Conservation (phyloP, 768 basidiomycete genomes). For the Suillus discolor region DNA sequence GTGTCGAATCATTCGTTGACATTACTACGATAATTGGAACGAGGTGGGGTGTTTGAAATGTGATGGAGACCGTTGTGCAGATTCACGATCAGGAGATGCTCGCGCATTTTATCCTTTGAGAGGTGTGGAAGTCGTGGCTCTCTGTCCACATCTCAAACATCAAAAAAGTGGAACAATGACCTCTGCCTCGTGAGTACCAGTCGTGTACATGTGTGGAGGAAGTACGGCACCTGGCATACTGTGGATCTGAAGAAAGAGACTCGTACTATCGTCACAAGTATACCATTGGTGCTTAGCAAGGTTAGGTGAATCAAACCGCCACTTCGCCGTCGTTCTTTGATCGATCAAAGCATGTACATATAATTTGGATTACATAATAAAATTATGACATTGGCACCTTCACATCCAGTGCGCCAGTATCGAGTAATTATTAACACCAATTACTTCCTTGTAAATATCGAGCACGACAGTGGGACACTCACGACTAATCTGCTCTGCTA, state of each 20-base stretch:
- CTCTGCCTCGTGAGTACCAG: neutral
- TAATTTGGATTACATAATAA: neutral
- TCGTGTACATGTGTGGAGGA: neutral
- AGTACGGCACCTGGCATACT: neutral
- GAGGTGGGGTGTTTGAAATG: neutral
- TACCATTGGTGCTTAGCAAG: neutral
- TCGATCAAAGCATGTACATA: no score
- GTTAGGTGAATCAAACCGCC: no score
- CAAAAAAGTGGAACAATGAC: neutral
- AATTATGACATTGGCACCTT: neutral
- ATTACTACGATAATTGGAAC: neutral
- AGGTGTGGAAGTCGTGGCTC: neutral
- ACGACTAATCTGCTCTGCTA: neutral
- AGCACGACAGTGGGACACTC: neutral
- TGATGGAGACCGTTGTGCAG: neutral
- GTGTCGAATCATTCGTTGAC: neutral
- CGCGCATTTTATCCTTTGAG: slow-evolving; percentile 1
- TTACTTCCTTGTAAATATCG: neutral
- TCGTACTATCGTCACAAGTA: neutral
- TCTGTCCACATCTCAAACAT: neutral
- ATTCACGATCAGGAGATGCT: neutral
- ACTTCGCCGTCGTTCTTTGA: no score
- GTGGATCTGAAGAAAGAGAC: neutral
- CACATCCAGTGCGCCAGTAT: neutral
- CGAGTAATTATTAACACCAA: neutral